Evolutionary conservation across 352 stramenopile genomes (phyloP).

Genomic region (Aphanomyces euteiches): DNA sequence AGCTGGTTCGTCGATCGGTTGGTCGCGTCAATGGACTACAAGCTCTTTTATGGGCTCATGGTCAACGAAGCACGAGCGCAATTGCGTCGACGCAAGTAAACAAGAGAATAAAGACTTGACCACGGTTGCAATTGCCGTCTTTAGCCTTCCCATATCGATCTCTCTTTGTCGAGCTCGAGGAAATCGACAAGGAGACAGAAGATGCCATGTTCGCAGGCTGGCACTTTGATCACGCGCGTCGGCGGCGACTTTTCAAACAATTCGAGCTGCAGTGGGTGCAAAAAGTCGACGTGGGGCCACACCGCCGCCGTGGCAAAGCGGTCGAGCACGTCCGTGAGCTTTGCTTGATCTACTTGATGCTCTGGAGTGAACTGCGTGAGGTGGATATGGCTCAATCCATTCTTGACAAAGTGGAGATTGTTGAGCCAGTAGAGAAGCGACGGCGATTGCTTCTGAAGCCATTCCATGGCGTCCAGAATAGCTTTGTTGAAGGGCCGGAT

Average conservation of each 20-base stretch:
- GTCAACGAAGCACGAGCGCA: slow-evolving; percentile 58
- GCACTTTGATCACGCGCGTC: background rate
- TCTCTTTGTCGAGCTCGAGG: slow-evolving; percentile 2
- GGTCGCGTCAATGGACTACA: slow-evolving; percentile 77
- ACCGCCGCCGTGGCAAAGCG: slow-evolving; percentile 4
- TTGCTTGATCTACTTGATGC: background rate
- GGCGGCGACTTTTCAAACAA: slow-evolving; percentile 9
- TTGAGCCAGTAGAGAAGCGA: slow-evolving; percentile 6
- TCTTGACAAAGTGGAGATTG: background rate
- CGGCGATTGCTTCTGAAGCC: background rate
- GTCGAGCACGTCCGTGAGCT: background rate
- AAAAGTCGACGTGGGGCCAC: slow-evolving; percentile 7
- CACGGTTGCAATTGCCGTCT: no score
- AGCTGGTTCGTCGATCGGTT: slow-evolving; percentile 75
- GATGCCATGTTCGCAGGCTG: slow-evolving; percentile 5
- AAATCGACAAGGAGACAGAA: slow-evolving; percentile 21
- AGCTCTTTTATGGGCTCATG: slow-evolving; percentile 77
- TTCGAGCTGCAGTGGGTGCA: slow-evolving; percentile 25
- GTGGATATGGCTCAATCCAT: slow-evolving; percentile 2
- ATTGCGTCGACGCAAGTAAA: slow-evolving; percentile 22
- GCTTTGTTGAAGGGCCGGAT: background rate
- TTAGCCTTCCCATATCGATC: background rate
- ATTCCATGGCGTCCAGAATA: background rate
- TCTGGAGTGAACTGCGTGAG: slow-evolving; percentile 13
- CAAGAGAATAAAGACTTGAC: background rate